Percentiles rank a stretch among this genome's conserved stretches.
Conservation (phyloP, 768 basidiomycete species). For the Dentipellis sp. region DNA sequence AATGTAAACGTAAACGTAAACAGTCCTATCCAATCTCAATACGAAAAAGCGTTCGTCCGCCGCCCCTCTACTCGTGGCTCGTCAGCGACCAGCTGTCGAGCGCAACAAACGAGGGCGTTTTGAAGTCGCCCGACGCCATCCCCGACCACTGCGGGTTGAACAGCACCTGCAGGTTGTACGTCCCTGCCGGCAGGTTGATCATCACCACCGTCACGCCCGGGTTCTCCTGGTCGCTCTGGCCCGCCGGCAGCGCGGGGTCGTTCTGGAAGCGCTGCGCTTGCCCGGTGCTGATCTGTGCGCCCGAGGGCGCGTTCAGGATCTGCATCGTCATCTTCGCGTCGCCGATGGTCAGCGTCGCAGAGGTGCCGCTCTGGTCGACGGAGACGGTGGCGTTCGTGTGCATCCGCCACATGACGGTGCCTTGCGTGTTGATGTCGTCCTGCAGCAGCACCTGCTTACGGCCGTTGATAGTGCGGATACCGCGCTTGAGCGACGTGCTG, state of each 20-base stretch:
- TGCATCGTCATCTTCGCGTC: constrained; percentile 56
- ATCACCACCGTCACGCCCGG: constrained; percentile 70
- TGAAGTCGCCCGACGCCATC: constrained; percentile 48
- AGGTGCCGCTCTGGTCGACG: constrained; percentile 43
- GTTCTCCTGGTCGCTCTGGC: constrained; percentile 61
- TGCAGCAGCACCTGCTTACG: constrained; percentile 87
- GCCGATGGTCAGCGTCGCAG: constrained; percentile 69
- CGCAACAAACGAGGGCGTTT: constrained; percentile 63
- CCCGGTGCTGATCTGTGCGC: constrained; percentile 52
- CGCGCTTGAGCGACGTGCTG: constrained; percentile 72
- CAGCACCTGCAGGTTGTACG: constrained; percentile 71
- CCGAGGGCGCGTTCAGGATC: constrained; percentile 57
- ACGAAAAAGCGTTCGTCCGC: neutral
- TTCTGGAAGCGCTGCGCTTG: constrained; percentile 44
- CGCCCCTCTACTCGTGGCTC: constrained; percentile 55
- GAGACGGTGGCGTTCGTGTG: constrained; percentile 88
- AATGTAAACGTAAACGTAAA: neutral
- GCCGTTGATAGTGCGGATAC: constrained; percentile 72
- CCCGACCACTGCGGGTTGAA: constrained; percentile 92
- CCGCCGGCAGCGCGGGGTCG: constrained; percentile 58
- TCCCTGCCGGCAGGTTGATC: constrained; percentile 59
- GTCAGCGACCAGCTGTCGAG: constrained; percentile 69
- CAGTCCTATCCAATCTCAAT: neutral
- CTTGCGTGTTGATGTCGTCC: constrained; percentile 70
- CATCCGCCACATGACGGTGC: constrained; percentile 76